Percentiles rank a stretch among this genome's conserved stretches.
These are phyloP conservation scores for Pyrenophora teres DNA, from an alignment of 2,329 filamentous ascomycete species.

Conservation along the genomic window DNA sequence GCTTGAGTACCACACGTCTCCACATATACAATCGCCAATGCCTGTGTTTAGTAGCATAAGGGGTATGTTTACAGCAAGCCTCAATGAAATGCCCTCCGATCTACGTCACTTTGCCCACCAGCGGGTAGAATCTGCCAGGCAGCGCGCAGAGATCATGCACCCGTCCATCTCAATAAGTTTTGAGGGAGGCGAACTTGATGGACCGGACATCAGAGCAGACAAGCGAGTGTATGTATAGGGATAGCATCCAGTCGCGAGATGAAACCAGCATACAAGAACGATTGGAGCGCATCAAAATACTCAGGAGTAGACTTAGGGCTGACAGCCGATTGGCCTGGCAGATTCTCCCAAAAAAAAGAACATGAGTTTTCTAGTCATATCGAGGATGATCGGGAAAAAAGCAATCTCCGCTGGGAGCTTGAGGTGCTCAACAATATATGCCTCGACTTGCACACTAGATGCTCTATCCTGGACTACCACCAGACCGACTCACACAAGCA, in stretches of 20 bases:
- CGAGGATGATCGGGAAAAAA: constrained; percentile 19
- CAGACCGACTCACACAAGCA: constrained; percentile 23
- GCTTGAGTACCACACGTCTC: constrained; percentile 13
- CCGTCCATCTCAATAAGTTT: constrained; percentile 20
- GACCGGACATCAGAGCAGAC: constrained; percentile 21
- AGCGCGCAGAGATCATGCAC: constrained; percentile 7
- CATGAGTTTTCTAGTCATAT: constrained; percentile 18
- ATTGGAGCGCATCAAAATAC: constrained; percentile 18
- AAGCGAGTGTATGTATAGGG: constrained; percentile 18
- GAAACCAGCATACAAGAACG: constrained; percentile 15
- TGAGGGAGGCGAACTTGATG: constrained; percentile 18
- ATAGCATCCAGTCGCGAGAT: constrained; percentile 14
- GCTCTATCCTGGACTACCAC: constrained; percentile 20
- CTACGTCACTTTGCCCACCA: not conserved
- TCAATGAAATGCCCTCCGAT: not conserved
- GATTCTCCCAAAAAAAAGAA: constrained; percentile 20
- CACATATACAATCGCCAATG: not conserved
- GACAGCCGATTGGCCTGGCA: constrained; percentile 26
- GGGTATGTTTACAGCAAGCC: not conserved
- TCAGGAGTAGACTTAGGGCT: constrained; percentile 6
- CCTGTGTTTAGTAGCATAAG: constrained; percentile 1
- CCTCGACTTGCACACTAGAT: constrained; percentile 4
- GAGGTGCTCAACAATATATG: constrained; percentile 25
- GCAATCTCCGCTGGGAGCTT: constrained; percentile 18
- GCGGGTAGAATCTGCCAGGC: not conserved